Conservation (phyloP, 345 rosid species). For the Corymbia maculata region DNA sequence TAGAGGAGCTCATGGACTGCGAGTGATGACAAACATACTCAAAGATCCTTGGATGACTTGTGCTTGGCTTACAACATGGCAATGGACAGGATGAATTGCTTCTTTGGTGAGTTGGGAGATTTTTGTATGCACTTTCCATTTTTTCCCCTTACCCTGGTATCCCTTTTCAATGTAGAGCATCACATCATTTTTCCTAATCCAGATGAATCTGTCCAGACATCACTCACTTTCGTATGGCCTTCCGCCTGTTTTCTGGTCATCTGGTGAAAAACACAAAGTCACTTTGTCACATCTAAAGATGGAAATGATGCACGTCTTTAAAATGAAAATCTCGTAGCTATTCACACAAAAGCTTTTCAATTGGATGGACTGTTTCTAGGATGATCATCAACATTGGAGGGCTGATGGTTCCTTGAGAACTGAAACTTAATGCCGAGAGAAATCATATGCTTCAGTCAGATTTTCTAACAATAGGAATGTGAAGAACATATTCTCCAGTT, state of each 20-base stretch:
- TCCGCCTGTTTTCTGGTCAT: background rate
- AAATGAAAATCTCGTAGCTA: background rate
- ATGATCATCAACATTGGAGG: background rate
- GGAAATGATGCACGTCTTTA: background rate
- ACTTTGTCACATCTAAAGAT: background rate
- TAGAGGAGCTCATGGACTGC: constrained; percentile 59
- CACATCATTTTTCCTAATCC: background rate
- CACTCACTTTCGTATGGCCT: background rate
- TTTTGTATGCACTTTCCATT: background rate
- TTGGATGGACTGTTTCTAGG: background rate
- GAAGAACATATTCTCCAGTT: background rate
- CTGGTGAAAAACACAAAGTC: background rate
- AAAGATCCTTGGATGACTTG: background rate
- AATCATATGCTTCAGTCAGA: background rate
- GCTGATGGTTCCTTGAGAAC: background rate
- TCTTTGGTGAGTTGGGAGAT: background rate
- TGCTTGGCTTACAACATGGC: background rate
- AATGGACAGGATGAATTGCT: background rate
- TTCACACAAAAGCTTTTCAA: background rate
- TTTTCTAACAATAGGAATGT: background rate
- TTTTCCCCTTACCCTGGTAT: background rate
- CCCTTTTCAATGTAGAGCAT: background rate
- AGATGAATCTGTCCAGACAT: background rate
- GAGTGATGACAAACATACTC: constrained; percentile 12
- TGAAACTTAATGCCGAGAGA: background rate